phyloP scores from a whole-genome alignment of 1,284 basidiomycete species.

The Pseudozyma hubeiensis region DNA sequence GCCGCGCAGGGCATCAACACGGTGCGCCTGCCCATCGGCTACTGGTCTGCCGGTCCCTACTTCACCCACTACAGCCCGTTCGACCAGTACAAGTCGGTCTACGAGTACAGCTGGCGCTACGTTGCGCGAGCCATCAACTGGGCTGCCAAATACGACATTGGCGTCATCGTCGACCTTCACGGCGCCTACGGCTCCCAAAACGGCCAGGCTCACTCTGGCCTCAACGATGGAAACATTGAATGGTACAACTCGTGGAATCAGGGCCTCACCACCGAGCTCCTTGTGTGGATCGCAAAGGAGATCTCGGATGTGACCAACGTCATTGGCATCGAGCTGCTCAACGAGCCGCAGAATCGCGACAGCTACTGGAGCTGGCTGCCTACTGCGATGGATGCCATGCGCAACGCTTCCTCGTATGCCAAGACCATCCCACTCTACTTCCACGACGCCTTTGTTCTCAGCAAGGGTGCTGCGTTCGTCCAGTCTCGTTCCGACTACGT shows the following conservation, averaged over 20 bases:
- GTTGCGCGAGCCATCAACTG: conserved; percentile 77
- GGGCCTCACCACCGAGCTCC: conserved; percentile 75
- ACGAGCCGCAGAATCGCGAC: conserved; percentile 74
- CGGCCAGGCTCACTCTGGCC: conserved; percentile 79
- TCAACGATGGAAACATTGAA: conserved; percentile 75
- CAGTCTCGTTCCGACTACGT: conserved; percentile 76
- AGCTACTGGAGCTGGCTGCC: conserved; percentile 65
- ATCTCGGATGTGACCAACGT: conserved; percentile 78
- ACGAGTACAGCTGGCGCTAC: conserved; percentile 75
- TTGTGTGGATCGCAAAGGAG: conserved; percentile 75
- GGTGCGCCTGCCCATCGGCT: conserved; percentile 68
- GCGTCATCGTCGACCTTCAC: conserved; percentile 81
- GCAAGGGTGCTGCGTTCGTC: conserved; percentile 74
- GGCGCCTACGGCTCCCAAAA: conserved; percentile 77
- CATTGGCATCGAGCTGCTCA: conserved; percentile 79
- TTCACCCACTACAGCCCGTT: conserved; percentile 74
- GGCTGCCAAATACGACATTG: conserved; percentile 76
- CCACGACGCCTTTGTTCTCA: conserved; percentile 79
- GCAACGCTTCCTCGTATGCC: conserved; percentile 72
- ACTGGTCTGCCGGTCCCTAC: conserved; percentile 69
- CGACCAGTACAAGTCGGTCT: conserved; percentile 74
- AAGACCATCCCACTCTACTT: conserved; percentile 77
- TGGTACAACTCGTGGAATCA: conserved; percentile 73
- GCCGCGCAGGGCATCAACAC: conserved; percentile 68
- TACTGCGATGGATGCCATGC: conserved; percentile 73